Percentiles rank a stretch among this genome's conserved stretches.
Conservation (phyloP, 495 filamentous ascomycete genomes). For the Hypoxylon lienhwacheense region DNA sequence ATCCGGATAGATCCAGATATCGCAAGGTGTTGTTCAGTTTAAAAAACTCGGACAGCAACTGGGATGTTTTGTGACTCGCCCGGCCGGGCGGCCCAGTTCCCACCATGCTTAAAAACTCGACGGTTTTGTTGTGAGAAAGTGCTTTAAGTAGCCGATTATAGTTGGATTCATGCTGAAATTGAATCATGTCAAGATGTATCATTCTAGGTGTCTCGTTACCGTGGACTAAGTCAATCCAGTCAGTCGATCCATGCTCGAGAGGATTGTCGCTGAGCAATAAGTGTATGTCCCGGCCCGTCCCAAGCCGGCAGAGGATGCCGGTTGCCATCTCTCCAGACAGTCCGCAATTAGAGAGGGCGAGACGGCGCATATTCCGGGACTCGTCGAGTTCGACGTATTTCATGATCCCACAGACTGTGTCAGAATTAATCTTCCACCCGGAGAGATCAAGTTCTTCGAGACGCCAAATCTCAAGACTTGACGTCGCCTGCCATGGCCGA, state of each 20-base stretch:
- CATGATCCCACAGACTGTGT: constrained; percentile 62
- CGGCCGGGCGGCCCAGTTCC: constrained; percentile 83
- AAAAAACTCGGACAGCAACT: constrained; percentile 73
- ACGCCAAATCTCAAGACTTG: constrained; percentile 64
- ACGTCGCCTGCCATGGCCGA: constrained; percentile 29
- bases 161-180: constrained; percentile 72
- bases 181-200: constrained; percentile 81
- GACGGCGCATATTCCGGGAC: constrained; percentile 65
- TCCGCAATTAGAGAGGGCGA: constrained; percentile 78
- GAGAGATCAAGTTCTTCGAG: constrained; percentile 73
- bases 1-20: constrained; percentile 84
- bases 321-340: constrained; percentile 78
- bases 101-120: constrained; percentile 81
- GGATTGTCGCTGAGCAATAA: constrained; percentile 80
- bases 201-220: constrained; percentile 73
- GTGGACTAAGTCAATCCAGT: constrained; percentile 68
- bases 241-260: constrained; percentile 60
- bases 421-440: constrained; percentile 59
- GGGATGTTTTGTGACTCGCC: constrained; percentile 71
- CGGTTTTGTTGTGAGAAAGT: constrained; percentile 69
- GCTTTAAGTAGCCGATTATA: constrained; percentile 76
- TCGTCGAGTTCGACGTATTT: constrained; percentile 63
- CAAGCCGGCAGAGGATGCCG: constrained; percentile 75
- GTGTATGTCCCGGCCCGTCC: constrained; percentile 66
- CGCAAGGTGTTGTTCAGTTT: constrained; percentile 74